phyloP scores from a whole-genome alignment of 164 flowering plant genomes.

The Hamamelis virginiana region DNA sequence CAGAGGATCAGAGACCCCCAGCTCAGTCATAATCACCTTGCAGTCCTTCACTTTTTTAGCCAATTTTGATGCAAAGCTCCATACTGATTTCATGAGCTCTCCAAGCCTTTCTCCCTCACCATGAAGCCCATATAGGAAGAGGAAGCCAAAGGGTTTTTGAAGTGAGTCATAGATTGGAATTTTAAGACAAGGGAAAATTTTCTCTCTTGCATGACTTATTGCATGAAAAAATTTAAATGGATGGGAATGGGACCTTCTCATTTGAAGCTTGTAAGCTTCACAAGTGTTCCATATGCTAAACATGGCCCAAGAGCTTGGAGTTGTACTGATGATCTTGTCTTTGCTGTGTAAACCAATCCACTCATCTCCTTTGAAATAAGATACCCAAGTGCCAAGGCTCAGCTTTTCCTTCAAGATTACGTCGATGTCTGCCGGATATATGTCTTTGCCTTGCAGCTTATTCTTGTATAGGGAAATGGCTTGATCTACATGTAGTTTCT shows the following conservation, averaged over 20 bases:
- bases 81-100: slow-evolving; percentile 43
- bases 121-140: slow-evolving; percentile 47
- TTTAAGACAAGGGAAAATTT: slow-evolving; percentile 37
- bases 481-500: slow-evolving; percentile 39
- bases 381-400: slow-evolving; percentile 56
- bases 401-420: slow-evolving; percentile 41
- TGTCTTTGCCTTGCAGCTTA: slow-evolving; percentile 28
- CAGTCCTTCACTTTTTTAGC: slow-evolving; percentile 42
- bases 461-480: slow-evolving; percentile 42
- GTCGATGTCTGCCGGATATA: slow-evolving; percentile 43
- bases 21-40: slow-evolving; percentile 40
- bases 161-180: slow-evolving; percentile 20
- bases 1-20: slow-evolving; percentile 46
- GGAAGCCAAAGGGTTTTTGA: slow-evolving; percentile 40
- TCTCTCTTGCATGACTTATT: slow-evolving; percentile 34
- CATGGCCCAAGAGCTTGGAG: slow-evolving; percentile 50
- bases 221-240: slow-evolving; percentile 25
- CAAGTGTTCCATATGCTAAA: slow-evolving; percentile 52
- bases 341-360: slow-evolving; percentile 32
- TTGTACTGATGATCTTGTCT: slow-evolving; percentile 13
- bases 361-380: slow-evolving; percentile 37
- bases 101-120: slow-evolving; percentile 55
- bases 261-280: slow-evolving; percentile 40
- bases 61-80: slow-evolving; percentile 45
- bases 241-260: slow-evolving; percentile 23